A percentile compares a stretch with the other conserved stretches of the same genome.
These are phyloP conservation scores for Parastagonospora nodorum DNA, from an alignment of 2,329 filamentous ascomycete genomes.

Conservation along the genomic window DNA sequence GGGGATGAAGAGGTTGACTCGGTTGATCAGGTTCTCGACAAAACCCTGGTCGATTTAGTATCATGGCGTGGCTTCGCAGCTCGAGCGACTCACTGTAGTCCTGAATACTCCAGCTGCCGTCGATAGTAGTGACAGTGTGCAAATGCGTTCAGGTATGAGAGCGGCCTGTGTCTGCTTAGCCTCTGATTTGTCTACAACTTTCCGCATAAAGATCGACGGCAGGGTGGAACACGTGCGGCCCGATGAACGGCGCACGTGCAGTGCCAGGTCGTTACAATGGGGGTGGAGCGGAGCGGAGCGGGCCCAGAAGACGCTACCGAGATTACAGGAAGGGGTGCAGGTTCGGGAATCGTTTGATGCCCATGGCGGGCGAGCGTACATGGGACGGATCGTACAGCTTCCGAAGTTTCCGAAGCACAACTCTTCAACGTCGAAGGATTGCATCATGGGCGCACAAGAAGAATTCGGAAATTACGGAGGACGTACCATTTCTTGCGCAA, in stretches of 20 bases:
- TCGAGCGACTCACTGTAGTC: conserved; percentile 42
- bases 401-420: conserved; percentile 14
- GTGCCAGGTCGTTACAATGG: background rate
- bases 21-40: conserved; percentile 64
- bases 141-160: conserved; percentile 55
- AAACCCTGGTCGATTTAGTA: conserved; percentile 60
- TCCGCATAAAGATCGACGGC: background rate
- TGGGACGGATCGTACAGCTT: conserved; percentile 30
- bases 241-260: background rate
- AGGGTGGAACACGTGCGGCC: background rate
- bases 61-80: conserved; percentile 19
- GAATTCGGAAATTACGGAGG: conserved; percentile 4
- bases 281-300: conserved; percentile 31
- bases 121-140: conserved; percentile 56
- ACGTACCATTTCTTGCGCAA: conserved; percentile 76
- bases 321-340: conserved; percentile 32
- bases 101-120: conserved; percentile 55
- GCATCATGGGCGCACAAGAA: conserved; percentile 5
- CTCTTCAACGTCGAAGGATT: conserved; percentile 13
- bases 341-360: conserved; percentile 19
- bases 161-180: conserved; percentile 38
- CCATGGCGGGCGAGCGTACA: conserved; percentile 13
- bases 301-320: conserved; percentile 6
- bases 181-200: too few species aligned
- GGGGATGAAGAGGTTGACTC: conserved; percentile 66